Percentiles rank a stretch among this genome's conserved stretches.
phyloP scores from a whole-genome alignment of 1,284 basidiomycete genomes.

The Ustilago lituana region DNA sequence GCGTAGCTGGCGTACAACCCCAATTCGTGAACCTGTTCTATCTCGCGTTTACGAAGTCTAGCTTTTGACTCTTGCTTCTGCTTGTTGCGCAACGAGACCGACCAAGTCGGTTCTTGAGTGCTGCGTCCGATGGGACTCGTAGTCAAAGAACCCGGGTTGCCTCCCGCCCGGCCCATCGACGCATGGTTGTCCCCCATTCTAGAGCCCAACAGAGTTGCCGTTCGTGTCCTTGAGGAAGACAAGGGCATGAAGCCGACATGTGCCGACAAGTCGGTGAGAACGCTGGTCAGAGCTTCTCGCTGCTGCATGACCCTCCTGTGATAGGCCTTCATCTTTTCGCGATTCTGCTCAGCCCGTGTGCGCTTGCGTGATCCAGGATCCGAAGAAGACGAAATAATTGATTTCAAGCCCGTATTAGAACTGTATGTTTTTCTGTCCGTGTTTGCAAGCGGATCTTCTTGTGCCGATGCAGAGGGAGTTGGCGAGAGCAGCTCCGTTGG shows the following conservation, averaged over 20 bases:
- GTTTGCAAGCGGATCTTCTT: slow-evolving; percentile 13
- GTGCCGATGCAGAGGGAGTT: neutral
- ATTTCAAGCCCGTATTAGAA: slow-evolving; percentile 1
- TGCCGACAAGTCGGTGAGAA: slow-evolving; percentile 24
- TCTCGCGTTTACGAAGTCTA: slow-evolving; percentile 37
- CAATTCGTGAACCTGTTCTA: slow-evolving; percentile 38
- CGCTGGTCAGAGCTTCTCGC: slow-evolving; percentile 30
- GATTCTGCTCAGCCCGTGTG: slow-evolving; percentile 40
- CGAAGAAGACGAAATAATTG: slow-evolving; percentile 15
- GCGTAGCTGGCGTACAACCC: slow-evolving; percentile 26
- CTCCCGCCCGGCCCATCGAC: neutral
- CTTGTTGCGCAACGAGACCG: slow-evolving; percentile 31
- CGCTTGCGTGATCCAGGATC: slow-evolving; percentile 30
- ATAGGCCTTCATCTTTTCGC: slow-evolving; percentile 49
- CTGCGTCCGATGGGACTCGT: slow-evolving; percentile 9
- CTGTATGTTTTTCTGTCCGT: slow-evolving; percentile 8
- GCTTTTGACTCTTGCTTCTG: slow-evolving; percentile 49
- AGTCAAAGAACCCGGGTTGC: neutral
- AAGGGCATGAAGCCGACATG: slow-evolving; percentile 20
- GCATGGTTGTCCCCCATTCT: neutral
- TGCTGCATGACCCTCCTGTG: slow-evolving; percentile 45
- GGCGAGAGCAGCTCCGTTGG: slow-evolving; percentile 16
- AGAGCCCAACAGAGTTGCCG: slow-evolving; percentile 2
- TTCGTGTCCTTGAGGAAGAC: neutral
- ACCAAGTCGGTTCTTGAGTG: slow-evolving; percentile 18